These are phyloP conservation scores for Misopates orontium DNA, from an alignment of 257 asterid genomes.

Conservation along the genomic window DNA sequence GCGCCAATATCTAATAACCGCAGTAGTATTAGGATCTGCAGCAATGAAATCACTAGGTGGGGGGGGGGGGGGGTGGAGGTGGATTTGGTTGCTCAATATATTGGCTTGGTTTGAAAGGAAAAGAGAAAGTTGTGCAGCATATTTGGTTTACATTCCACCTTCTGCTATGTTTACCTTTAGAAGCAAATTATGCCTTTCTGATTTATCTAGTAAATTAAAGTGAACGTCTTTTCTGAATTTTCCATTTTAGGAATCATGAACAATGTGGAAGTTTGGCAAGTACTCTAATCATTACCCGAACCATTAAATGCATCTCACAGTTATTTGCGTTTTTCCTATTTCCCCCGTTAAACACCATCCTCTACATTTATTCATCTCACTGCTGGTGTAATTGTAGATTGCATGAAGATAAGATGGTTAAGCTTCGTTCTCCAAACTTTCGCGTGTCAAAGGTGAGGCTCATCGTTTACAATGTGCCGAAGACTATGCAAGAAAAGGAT, in stretches of 20 bases:
- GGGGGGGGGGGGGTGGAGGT: no score
- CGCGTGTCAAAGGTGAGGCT: conserved; percentile 88
- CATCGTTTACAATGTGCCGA: conserved; percentile 83
- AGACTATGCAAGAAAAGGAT: conserved; percentile 64
- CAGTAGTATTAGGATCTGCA: no score
- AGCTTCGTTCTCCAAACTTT: conserved; percentile 90
- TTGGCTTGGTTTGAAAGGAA: no score
- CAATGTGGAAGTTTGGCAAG: background rate
- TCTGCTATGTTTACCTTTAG: no score
- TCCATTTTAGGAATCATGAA: background rate
- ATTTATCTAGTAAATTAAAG: no score
- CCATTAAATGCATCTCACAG: conserved; percentile 12
- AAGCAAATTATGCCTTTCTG: no score
- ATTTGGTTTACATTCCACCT: no score
- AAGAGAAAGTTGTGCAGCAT: no score
- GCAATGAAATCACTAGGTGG: no score
- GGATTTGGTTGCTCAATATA: no score
- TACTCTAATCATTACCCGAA: background rate
- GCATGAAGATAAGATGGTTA: conserved; percentile 76
- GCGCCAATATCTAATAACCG: no score
- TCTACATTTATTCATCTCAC: conserved; percentile 4
- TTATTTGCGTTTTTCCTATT: background rate
- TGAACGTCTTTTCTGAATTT: no score
- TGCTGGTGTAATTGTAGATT: conserved; percentile 47
- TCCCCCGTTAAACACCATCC: conserved; percentile 1